phyloP scores from a whole-genome alignment of 805 yeast genomes.

The Candida vaughaniae region DNA sequence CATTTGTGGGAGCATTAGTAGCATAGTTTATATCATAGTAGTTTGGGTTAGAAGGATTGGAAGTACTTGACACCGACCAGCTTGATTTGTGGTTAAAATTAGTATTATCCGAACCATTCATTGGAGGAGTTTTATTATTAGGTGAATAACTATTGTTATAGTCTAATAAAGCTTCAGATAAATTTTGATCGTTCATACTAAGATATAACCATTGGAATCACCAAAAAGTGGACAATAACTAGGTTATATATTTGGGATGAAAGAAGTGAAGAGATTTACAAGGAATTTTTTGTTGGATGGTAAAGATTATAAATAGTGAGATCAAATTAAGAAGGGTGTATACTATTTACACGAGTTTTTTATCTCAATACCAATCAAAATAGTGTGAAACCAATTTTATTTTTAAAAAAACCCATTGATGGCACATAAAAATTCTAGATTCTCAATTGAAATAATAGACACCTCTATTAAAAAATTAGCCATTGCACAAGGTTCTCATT shows the following conservation, averaged over 20 bases:
- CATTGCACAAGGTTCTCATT: not conserved
- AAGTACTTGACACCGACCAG: conserved; percentile 2
- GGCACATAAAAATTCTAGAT: conserved; percentile 13
- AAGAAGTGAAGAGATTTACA: no score
- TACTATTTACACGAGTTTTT: conserved; percentile 10
- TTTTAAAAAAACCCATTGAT: no score
- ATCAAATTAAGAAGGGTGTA: conserved; percentile 14
- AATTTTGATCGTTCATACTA: conserved; percentile 7
- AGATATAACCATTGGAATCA: conserved; percentile 7
- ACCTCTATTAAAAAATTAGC: not conserved
- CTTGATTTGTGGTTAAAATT: conserved; percentile 4
- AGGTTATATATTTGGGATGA: no score
- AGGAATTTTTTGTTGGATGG: conserved; percentile 6
- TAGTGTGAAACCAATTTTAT: conserved; percentile 6
- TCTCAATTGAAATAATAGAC: conserved; percentile 6
- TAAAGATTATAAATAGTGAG: conserved; percentile 10
- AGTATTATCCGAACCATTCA: conserved; percentile 3
- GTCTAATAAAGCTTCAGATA: conserved; percentile 6
- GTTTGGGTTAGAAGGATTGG: conserved; percentile 2
- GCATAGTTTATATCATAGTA: not conserved
- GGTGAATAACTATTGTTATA: conserved; percentile 1
- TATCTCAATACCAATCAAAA: conserved; percentile 10
- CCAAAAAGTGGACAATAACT: no score
- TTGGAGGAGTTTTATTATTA: conserved; percentile 1
- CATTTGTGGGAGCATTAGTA: not conserved